These are phyloP conservation scores for Pichia sp. DNA, from an alignment of 1,139 yeast species.

Conservation along the genomic window DNA sequence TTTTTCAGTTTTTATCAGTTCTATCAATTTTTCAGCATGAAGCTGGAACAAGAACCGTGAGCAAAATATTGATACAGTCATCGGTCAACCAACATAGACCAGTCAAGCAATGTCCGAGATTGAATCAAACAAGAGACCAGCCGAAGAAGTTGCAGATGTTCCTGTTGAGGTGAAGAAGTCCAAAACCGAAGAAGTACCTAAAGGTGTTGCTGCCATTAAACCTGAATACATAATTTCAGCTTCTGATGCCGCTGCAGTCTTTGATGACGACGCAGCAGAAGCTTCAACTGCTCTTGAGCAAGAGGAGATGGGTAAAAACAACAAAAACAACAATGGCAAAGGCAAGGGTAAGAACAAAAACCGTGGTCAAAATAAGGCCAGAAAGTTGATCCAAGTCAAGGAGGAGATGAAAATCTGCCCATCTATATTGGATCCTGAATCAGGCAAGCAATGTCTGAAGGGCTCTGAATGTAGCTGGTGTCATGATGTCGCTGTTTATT, in stretches of 20 bases:
- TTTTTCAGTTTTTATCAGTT: background rate
- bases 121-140: conserved; percentile 16
- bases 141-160: background rate
- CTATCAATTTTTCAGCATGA: background rate
- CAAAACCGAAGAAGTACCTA: conserved; percentile 4
- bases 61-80: background rate
- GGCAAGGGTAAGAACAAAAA: conserved; percentile 37
- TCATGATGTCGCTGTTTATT: conserved; percentile 66
- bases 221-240: conserved; percentile 41
- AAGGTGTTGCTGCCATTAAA: conserved; percentile 52
- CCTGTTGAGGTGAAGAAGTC: conserved; percentile 5
- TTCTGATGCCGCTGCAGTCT: conserved; percentile 5
- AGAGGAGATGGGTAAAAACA: conserved; percentile 36
- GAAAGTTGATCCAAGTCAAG: conserved; percentile 67
- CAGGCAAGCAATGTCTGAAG: conserved; percentile 49
- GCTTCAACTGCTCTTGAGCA: conserved; percentile 37
- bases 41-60: background rate
- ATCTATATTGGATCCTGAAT: conserved; percentile 50
- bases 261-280: conserved; percentile 48
- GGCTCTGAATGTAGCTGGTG: conserved; percentile 75
- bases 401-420: conserved; percentile 69
- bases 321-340: conserved; percentile 29
- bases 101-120: background rate
- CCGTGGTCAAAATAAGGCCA: conserved; percentile 80
- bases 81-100: too few species aligned